Evolutionary conservation across 108 stramenopile genomes (phyloP).

Genomic region (Phaeodactylum tricornutum): DNA sequence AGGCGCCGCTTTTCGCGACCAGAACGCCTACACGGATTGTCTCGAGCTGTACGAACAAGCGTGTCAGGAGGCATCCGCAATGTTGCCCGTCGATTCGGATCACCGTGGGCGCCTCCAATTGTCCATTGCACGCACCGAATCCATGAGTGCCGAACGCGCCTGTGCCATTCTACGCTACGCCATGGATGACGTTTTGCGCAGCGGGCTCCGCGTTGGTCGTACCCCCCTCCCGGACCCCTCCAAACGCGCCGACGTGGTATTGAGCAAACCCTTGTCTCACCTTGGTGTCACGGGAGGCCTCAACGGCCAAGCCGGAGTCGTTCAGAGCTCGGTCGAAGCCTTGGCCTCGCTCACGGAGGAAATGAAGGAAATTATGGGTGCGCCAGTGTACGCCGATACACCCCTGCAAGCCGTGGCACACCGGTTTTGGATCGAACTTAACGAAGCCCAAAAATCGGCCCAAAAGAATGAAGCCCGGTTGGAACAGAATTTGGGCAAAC

Average conservation of each 20-base stretch:
- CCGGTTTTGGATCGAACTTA: conserved; percentile 64
- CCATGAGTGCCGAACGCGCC: conserved; percentile 63
- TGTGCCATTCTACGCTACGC: conserved; percentile 78
- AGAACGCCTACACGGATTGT: conserved; percentile 40
- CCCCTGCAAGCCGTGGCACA: conserved; percentile 57
- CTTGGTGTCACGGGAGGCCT: conserved; percentile 1
- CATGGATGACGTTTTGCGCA: conserved; percentile 81
- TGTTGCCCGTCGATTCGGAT: conserved; percentile 84
- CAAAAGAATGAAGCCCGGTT: conserved; percentile 52
- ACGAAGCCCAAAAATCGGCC: conserved; percentile 46
- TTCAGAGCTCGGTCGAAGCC: conserved; percentile 66
- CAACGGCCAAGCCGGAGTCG: conserved; percentile 20
- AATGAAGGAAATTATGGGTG: conserved; percentile 77
- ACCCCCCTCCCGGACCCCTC: conserved; percentile 28
- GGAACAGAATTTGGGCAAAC: conserved; percentile 66
- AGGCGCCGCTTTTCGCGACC: conserved; percentile 30
- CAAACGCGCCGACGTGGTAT: conserved; percentile 68
- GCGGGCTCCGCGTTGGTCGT: conserved; percentile 40
- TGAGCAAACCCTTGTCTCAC: conserved; percentile 24
- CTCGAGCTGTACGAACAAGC: conserved; percentile 56
- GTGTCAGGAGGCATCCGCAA: conserved; percentile 55
- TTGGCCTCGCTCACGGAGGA: conserved; percentile 67
- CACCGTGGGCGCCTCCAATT: conserved; percentile 78
- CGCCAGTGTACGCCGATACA: conserved; percentile 70
- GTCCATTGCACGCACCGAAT: conserved; percentile 56